These are phyloP conservation scores for Aspergillus japonicus DNA, from an alignment of 2,329 filamentous ascomycete species.

Conservation along the genomic window DNA sequence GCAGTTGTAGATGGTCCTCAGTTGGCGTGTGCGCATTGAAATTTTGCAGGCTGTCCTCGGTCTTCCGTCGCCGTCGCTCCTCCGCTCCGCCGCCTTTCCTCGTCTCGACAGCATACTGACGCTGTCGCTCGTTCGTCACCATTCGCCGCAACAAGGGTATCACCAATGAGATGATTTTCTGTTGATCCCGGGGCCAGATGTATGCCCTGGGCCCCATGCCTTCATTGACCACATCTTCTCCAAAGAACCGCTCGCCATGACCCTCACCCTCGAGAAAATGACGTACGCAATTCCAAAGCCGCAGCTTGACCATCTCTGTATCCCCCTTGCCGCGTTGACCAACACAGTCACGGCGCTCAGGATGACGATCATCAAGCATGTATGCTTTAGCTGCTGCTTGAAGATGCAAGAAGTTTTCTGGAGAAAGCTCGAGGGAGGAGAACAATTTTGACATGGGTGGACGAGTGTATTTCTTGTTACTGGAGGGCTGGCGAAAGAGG, in stretches of 20 bases:
- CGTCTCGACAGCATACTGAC: slow-evolving; percentile 57
- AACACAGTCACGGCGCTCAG: slow-evolving; percentile 57
- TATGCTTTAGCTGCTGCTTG: slow-evolving; percentile 57
- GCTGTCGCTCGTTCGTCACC: slow-evolving; percentile 60
- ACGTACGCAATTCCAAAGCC: slow-evolving; percentile 56
- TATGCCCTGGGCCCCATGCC: slow-evolving; percentile 42
- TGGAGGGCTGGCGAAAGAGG: slow-evolving; percentile 51
- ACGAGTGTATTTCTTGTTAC: slow-evolving; percentile 56
- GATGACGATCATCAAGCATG: slow-evolving; percentile 56
- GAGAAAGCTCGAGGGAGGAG: slow-evolving; percentile 54
- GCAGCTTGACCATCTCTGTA: slow-evolving; percentile 57
- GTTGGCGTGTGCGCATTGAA: slow-evolving; percentile 25
- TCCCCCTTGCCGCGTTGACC: slow-evolving; percentile 56
- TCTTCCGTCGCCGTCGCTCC: slow-evolving; percentile 39
- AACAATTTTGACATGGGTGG: slow-evolving; percentile 60
- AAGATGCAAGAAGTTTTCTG: slow-evolving; percentile 56
- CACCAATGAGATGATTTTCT: slow-evolving; percentile 57
- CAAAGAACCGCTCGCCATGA: slow-evolving; percentile 54
- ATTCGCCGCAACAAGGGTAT: slow-evolving; percentile 57
- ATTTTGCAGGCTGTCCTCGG: slow-evolving; percentile 33
- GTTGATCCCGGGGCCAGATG: slow-evolving; percentile 56
- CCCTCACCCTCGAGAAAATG: slow-evolving; percentile 54
- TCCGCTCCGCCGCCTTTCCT: slow-evolving; percentile 48
- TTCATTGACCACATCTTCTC: slow-evolving; percentile 46
- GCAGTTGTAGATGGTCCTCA: slow-evolving; percentile 35